Percentiles rank a stretch among this genome's conserved stretches.
These are phyloP conservation scores for Craterostigma plantagineum DNA, from an alignment of 257 asterid species.

Conservation along the genomic window DNA sequence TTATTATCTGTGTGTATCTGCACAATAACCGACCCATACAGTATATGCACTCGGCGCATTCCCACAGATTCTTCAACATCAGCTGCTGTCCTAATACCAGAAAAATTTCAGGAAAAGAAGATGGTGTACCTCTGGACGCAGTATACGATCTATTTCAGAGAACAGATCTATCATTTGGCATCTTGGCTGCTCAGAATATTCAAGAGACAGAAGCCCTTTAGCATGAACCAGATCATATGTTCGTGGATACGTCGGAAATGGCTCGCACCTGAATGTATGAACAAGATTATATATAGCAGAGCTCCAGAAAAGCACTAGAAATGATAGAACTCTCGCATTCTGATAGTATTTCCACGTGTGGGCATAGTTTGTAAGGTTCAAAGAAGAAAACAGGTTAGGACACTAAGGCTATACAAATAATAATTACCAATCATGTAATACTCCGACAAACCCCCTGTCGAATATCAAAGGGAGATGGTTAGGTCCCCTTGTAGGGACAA, in stretches of 20 bases:
- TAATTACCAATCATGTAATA: constrained; percentile 78
- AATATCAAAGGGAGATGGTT: constrained; percentile 66
- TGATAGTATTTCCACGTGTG: not conserved
- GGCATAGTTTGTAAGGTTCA: not conserved
- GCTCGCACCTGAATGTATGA: constrained; percentile 67
- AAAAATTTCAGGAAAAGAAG: no score
- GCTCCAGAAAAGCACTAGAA: not conserved
- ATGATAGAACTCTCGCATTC: not conserved
- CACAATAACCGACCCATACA: no score
- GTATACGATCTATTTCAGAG: constrained; percentile 83
- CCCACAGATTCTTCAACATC: no score
- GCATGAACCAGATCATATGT: constrained; percentile 95
- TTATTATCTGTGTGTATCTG: not conserved
- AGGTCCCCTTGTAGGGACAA: constrained; percentile 58
- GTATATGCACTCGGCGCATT: no score
- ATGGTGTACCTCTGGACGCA: constrained; percentile 98
- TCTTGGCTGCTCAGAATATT: constrained; percentile 56
- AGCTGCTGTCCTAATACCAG: no score
- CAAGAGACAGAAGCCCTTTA: constrained; percentile 74
- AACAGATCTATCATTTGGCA: constrained; percentile 67
- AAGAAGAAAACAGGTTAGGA: not conserved
- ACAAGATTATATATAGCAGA: no score
- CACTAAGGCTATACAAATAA: not conserved
- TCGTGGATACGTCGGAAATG: constrained; percentile 93
- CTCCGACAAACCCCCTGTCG: constrained; percentile 81